phyloP scores from a whole-genome alignment of 208 protist genomes.

The Kentomonas sorsogonicus region DNA sequence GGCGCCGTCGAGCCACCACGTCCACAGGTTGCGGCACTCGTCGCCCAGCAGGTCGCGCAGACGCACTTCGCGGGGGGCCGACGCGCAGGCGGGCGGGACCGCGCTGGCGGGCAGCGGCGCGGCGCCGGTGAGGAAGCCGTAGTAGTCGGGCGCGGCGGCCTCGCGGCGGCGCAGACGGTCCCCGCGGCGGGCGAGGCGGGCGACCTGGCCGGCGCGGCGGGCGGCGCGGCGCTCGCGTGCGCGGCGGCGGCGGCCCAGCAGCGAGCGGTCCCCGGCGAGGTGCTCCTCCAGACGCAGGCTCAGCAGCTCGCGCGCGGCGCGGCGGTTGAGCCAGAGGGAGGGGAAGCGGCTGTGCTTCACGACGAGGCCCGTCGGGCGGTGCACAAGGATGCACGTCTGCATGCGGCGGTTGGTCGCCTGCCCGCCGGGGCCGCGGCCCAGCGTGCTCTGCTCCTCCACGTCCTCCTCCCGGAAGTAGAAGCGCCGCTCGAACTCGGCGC shows the following conservation, averaged over 20 bases:
- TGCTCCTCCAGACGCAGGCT: slow-evolving; percentile 71
- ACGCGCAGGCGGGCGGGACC: too few relatives aligned
- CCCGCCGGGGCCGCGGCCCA: slow-evolving; percentile 75
- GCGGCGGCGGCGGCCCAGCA: slow-evolving; percentile 26
- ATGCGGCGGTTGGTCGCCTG: slow-evolving; percentile 85
- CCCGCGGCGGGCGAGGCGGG: too few relatives aligned
- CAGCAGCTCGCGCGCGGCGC: slow-evolving; percentile 66
- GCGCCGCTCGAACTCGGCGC: slow-evolving; percentile 45
- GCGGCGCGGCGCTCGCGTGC: slow-evolving; percentile 19
- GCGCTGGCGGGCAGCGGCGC: slow-evolving; percentile 23
- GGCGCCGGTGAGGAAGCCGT: slow-evolving; percentile 1
- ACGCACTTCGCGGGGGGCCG: slow-evolving; percentile 17
- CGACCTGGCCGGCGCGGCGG: slow-evolving; percentile 17
- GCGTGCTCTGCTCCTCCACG: slow-evolving; percentile 62
- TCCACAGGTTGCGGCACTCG: slow-evolving; percentile 71
- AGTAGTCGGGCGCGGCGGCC: slow-evolving; percentile 11
- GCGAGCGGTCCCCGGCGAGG: slow-evolving; percentile 43
- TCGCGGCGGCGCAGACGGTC: too few relatives aligned
- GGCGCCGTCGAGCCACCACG: slow-evolving; percentile 20
- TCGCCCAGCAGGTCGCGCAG: slow-evolving; percentile 36
- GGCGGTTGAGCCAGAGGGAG: slow-evolving; percentile 83
- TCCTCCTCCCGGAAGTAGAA: slow-evolving; percentile 85
- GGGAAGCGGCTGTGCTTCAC: slow-evolving; percentile 84
- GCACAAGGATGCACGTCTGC: slow-evolving; percentile 76
- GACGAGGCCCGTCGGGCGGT: slow-evolving; percentile 52